These are phyloP conservation scores for Phanerodontia chrysosporium DNA, from an alignment of 768 basidiomycete genomes.

Conservation along the genomic window DNA sequence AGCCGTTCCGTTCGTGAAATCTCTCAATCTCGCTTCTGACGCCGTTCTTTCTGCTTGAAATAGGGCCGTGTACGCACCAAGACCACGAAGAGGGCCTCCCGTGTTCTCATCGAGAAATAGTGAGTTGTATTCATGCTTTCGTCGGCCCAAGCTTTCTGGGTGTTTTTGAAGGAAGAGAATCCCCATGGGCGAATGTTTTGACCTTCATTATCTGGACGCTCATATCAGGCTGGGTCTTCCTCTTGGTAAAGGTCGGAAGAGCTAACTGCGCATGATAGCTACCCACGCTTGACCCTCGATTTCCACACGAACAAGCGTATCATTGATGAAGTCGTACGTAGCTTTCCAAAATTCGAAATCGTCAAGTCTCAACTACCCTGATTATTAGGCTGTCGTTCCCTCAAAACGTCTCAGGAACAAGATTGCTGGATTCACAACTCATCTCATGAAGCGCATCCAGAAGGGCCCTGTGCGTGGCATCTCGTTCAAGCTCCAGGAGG, in stretches of 20 bases:
- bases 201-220: too few relatives aligned
- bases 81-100: conserved; percentile 98
- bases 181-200: too few relatives aligned
- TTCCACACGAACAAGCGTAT: conserved; percentile 99
- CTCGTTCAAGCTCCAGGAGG: conserved; percentile 99
- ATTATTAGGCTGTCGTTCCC: conserved; percentile 77
- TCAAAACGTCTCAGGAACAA: conserved; percentile 99
- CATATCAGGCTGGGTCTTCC: too few relatives aligned
- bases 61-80: conserved; percentile 99
- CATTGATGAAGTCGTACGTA: conserved; percentile 91
- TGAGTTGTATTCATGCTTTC: conserved; percentile 48
- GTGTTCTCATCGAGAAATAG: conserved; percentile 99
- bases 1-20: too few relatives aligned
- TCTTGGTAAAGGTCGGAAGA: background rate
- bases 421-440: conserved; percentile 99
- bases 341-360: background rate
- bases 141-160: too few relatives aligned
- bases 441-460: conserved; percentile 99
- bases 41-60: too few relatives aligned
- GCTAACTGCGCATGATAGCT: conserved; percentile 45
- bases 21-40: too few relatives aligned
- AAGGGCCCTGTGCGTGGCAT: conserved; percentile 98
- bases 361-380: background rate
- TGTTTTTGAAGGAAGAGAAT: background rate
- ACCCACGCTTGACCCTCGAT: conserved; percentile 97